Evolutionary conservation across 2,329 filamentous ascomycete species (phyloP).

Genomic region (Capronia americana): DNA sequence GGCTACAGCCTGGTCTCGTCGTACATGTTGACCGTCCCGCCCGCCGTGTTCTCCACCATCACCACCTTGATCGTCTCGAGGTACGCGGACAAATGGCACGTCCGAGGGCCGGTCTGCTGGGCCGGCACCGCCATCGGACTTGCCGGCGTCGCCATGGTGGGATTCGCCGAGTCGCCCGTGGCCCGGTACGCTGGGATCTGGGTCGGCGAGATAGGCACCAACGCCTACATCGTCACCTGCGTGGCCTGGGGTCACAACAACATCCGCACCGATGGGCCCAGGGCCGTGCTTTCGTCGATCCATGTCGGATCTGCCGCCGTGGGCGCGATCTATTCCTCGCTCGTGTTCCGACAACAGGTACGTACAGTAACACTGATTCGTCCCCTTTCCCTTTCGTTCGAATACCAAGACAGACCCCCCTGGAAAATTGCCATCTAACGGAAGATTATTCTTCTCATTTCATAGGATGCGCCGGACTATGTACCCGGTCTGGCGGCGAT

Average conservation of each 20-base stretch:
- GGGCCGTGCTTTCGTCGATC: conserved; percentile 43
- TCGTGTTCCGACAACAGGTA: conserved; percentile 38
- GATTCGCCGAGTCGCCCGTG: conserved; percentile 43
- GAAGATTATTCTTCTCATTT: neutral
- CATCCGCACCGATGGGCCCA: conserved; percentile 42
- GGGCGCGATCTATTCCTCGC: conserved; percentile 38
- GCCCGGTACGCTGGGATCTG: conserved; percentile 77
- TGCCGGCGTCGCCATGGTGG: conserved; percentile 1
- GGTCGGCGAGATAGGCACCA: conserved; percentile 69
- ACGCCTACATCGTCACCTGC: conserved; percentile 39
- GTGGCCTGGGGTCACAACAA: conserved; percentile 46
- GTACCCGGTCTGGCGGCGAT: conserved; percentile 45
- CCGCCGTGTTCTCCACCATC: conserved; percentile 28
- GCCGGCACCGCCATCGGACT: neutral
- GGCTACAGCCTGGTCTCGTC: conserved; percentile 45
- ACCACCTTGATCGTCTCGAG: neutral
- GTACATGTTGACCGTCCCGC: conserved; percentile 45
- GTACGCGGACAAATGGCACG: conserved; percentile 2
- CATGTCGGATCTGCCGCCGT: conserved; percentile 49
- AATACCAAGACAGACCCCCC: neutral
- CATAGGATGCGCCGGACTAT: conserved; percentile 39
- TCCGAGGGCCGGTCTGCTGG: conserved; percentile 3
- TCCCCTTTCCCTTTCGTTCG: neutral
- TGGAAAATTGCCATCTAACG: conserved; percentile 4
- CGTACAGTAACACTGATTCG: neutral